phyloP scores from a whole-genome alignment of 306 rosid genomes.

The Chamaecrista fasciculata region DNA sequence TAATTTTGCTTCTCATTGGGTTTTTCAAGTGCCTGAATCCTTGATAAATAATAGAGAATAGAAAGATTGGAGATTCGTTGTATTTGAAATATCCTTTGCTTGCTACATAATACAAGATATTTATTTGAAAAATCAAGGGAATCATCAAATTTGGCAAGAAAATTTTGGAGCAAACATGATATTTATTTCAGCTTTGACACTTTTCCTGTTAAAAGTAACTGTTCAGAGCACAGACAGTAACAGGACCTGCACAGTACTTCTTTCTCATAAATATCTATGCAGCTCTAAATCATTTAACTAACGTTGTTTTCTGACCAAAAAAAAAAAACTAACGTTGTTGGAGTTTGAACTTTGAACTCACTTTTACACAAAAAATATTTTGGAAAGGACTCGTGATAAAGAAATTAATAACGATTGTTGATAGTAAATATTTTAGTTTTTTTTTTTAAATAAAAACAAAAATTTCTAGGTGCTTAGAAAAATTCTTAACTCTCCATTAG shows the following conservation, averaged over 20 bases:
- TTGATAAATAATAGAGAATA: too few relatives aligned
- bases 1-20: background rate
- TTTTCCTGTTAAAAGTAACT: background rate
- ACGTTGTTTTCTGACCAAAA: too few relatives aligned
- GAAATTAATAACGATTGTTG: too few relatives aligned
- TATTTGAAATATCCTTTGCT: background rate
- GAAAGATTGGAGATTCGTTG: background rate
- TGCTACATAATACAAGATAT: constrained; percentile 16
- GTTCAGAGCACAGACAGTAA: background rate
- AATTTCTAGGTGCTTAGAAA: too few relatives aligned
- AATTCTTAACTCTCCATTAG: too few relatives aligned
- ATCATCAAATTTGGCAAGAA: background rate
- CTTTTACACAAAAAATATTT: too few relatives aligned
- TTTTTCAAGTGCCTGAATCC: background rate
- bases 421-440: too few relatives aligned
- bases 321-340: too few relatives aligned
- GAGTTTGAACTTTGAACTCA: too few relatives aligned
- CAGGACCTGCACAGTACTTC: background rate
- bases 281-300: too few relatives aligned
- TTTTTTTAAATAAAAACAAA: too few relatives aligned
- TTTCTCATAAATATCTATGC: constrained; percentile 32
- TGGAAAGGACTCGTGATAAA: too few relatives aligned
- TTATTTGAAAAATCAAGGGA: constrained; percentile 21
- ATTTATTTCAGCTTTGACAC: background rate
- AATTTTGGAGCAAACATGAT: background rate